A percentile compares a stretch with the other conserved stretches of the same genome.
Evolutionary conservation across 1,139 yeast genomes (phyloP).

Genomic region (Maudiozyma humilis): DNA sequence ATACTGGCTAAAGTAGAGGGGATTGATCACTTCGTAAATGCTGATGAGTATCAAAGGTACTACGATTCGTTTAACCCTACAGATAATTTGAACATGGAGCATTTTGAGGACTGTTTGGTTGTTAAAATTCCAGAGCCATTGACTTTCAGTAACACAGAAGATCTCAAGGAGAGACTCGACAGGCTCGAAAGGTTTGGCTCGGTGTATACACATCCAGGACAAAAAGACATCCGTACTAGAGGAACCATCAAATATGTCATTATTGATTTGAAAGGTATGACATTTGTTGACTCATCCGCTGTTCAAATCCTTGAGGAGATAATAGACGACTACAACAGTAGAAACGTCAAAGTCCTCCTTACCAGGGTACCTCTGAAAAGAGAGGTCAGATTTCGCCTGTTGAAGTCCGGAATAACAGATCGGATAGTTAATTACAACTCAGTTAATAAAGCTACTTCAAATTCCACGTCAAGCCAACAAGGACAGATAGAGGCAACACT

Average conservation of each 20-base stretch:
- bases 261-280: slow-evolving; percentile 81
- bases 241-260: slow-evolving; percentile 59
- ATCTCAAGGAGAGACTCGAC: slow-evolving; percentile 62
- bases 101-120: slow-evolving; percentile 76
- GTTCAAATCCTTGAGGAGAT: slow-evolving; percentile 64
- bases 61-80: slow-evolving; percentile 8
- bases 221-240: slow-evolving; percentile 44
- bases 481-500: neutral
- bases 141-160: slow-evolving; percentile 85
- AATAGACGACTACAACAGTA: slow-evolving; percentile 43
- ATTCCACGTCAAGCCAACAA: neutral
- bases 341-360: slow-evolving; percentile 56
- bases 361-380: slow-evolving; percentile 49
- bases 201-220: slow-evolving; percentile 74
- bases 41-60: slow-evolving; percentile 43
- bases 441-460: neutral
- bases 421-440: slow-evolving; percentile 11
- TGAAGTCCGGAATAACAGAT: slow-evolving; percentile 27
- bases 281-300: slow-evolving; percentile 80
- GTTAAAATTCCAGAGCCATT: slow-evolving; percentile 88
- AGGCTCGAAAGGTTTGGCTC: slow-evolving; percentile 84
- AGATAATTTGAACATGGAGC: slow-evolving; percentile 40
- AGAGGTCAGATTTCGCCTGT: slow-evolving; percentile 33
- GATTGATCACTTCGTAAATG: slow-evolving; percentile 66
- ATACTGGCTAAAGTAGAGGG: slow-evolving; percentile 79